These are phyloP conservation scores for Chalciporus sp. DNA, from an alignment of 1,284 basidiomycete species.

Conservation along the genomic window DNA sequence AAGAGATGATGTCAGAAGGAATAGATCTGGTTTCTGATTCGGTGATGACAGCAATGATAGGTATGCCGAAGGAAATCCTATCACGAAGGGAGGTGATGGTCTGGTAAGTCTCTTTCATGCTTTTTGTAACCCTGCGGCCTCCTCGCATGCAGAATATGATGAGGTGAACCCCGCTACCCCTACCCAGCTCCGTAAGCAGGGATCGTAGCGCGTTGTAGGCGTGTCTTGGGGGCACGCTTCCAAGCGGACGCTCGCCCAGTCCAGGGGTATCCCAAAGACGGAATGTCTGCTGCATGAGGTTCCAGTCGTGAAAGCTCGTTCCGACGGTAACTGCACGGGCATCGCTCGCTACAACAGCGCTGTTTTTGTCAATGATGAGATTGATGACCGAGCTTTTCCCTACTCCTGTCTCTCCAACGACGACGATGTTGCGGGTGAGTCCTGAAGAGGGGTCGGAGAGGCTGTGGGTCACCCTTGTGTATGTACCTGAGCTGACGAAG, in stretches of 20 bases:
- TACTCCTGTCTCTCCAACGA: constrained; percentile 28
- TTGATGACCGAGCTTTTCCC: constrained; percentile 32
- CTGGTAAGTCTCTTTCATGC: constrained; percentile 28
- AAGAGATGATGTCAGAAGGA: constrained; percentile 3
- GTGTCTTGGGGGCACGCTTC: constrained; percentile 9
- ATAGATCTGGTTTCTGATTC: constrained; percentile 22
- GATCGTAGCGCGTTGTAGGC: constrained; percentile 22
- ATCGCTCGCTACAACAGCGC: constrained; percentile 19
- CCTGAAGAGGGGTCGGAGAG: constrained; percentile 16
- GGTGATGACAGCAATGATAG: constrained; percentile 24
- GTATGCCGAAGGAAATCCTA: constrained; percentile 19
- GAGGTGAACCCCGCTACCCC: constrained; percentile 25
- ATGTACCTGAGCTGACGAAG: constrained; percentile 1
- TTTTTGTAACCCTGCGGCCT: constrained; percentile 19
- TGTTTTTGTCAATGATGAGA: constrained; percentile 17
- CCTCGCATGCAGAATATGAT: constrained; percentile 29
- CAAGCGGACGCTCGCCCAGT: constrained; percentile 21
- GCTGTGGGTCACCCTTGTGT: background rate
- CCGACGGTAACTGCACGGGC: constrained; percentile 21
- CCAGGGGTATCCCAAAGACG: constrained; percentile 35
- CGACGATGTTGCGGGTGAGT: constrained; percentile 26
- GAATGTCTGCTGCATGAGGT: constrained; percentile 22
- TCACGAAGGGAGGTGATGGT: constrained; percentile 16
- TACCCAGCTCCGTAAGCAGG: constrained; percentile 29
- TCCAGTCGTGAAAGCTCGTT: constrained; percentile 29